Evolutionary conservation across 352 stramenopile genomes (phyloP), one percentile per base, ranked within the genome.

Genomic region (Phytophthora pini): DNA sequence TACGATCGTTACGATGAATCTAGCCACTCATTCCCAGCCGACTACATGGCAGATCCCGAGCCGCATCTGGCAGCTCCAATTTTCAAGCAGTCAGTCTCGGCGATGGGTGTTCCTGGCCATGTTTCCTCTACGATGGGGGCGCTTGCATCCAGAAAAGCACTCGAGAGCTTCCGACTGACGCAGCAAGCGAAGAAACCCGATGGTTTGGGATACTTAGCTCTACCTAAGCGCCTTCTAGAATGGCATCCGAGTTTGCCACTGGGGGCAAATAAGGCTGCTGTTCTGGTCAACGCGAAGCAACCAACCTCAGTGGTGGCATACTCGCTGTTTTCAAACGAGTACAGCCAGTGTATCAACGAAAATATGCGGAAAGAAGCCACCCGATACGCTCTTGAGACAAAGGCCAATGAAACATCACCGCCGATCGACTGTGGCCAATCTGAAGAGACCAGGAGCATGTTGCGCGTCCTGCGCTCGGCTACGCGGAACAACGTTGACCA

Each of bases 281-380:
- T 96, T 12, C 62, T 95, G 6, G 88, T 96, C 17, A 95, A 94
- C 59, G 70, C 79, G 5, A 80, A 79, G 3, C 84, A 96, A 58
- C 88, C 87, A 4, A 96, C 88, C 27, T 96, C 88, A 5, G 82
- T 94, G 9, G 87, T 95, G 10, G 88, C 88, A 6, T 96, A 93
- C 41, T 94, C 87, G 24, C 65, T 96, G 10, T 94, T 87, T 54
- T 96, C 88, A 12, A 88, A 89, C 32, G 71, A 87, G 50, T 95
- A 96, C 71, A 91, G 74, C 12, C 80, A 88, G 27, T 84, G 77
- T 45, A 73, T 94, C 17, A 92, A 89, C 50, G 74, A 80, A 24
- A 93, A 88, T 51, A 89, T 94, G 46, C 78, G 73, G 39, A 77
- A 77, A 12, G 53, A 92, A 80, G 50, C 62, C 32, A 68, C 56